Evolutionary conservation across 2,329 filamentous ascomycete genomes (phyloP).

Genomic region (Trichoderma arundinaceum): DNA sequence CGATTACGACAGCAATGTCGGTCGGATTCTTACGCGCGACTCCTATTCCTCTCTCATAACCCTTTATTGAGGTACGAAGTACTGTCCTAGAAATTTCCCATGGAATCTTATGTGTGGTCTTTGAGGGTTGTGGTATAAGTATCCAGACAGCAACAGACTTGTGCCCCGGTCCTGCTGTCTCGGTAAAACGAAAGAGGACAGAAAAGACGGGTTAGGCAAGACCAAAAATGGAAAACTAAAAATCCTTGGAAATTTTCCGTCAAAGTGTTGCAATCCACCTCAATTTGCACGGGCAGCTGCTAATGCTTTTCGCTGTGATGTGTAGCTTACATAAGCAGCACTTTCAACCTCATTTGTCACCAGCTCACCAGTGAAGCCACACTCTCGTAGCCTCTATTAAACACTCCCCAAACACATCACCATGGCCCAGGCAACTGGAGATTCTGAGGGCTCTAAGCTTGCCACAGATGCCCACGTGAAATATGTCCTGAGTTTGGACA

Average conservation of each 20-base stretch:
- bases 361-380: slow-evolving; percentile 19
- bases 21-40: background rate
- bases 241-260: too few species aligned
- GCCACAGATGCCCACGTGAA: slow-evolving; percentile 72
- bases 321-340: slow-evolving; percentile 7
- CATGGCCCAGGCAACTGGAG: slow-evolving; percentile 40
- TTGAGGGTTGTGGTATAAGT: too few species aligned
- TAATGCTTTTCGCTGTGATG: background rate
- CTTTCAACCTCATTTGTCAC: slow-evolving; percentile 7
- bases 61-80: background rate
- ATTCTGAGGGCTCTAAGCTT: slow-evolving; percentile 51
- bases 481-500: slow-evolving; percentile 93
- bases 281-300: background rate
- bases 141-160: too few species aligned
- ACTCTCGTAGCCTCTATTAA: background rate
- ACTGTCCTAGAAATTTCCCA: background rate
- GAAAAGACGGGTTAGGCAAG: too few species aligned
- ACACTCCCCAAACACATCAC: slow-evolving; percentile 30
- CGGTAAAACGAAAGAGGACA: too few species aligned
- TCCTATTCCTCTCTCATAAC: background rate
- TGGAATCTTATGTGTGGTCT: too few species aligned
- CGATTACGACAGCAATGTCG: slow-evolving; percentile 10
- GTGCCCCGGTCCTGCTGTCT: too few species aligned
- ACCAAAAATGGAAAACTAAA: too few species aligned
- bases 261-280: background rate